These are phyloP conservation scores for Fomitopsis serialis DNA, from an alignment of 768 basidiomycete species.

Conservation along the genomic window DNA sequence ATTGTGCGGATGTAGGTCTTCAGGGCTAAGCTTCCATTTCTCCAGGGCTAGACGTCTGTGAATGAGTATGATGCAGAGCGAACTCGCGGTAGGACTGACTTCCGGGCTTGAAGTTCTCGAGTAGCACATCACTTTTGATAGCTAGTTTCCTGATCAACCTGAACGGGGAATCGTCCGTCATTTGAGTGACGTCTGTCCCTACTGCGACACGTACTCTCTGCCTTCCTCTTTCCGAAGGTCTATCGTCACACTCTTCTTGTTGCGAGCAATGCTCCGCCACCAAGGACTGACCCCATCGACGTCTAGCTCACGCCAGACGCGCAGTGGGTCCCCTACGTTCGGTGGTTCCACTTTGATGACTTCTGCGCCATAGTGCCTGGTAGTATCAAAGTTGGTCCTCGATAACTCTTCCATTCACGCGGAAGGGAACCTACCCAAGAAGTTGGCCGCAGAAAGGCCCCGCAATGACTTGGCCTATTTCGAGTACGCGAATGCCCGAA, in stretches of 20 bases:
- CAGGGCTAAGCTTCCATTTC: conserved; percentile 62
- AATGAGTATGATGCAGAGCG: too few species aligned
- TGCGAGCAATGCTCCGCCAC: conserved; percentile 67
- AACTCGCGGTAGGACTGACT: conserved; percentile 36
- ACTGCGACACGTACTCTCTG: conserved; percentile 33
- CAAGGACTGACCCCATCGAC: conserved; percentile 68
- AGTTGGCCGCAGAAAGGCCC: conserved; percentile 72
- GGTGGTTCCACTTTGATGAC: conserved; percentile 71
- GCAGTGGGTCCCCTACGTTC: conserved; percentile 55
- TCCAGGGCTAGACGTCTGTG: conserved; percentile 47
- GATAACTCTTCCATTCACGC: neutral
- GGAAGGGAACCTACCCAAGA: conserved; percentile 43
- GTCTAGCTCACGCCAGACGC: conserved; percentile 69
- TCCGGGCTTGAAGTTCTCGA: conserved; percentile 75
- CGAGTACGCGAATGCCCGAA: conserved; percentile 57
- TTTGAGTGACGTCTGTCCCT: too few species aligned
- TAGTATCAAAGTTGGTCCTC: neutral
- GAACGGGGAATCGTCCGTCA: neutral
- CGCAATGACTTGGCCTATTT: conserved; percentile 67
- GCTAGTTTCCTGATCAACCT: conserved; percentile 52
- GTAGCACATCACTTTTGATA: conserved; percentile 55
- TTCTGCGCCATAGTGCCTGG: conserved; percentile 67
- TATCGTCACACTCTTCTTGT: conserved; percentile 72
- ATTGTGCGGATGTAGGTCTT: conserved; percentile 62
- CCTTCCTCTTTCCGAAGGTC: conserved; percentile 57